Percentiles rank a stretch among this genome's conserved stretches.
These are phyloP conservation scores for Aspergillus neotritici DNA, from an alignment of 2,329 filamentous ascomycete species.

Conservation along the genomic window DNA sequence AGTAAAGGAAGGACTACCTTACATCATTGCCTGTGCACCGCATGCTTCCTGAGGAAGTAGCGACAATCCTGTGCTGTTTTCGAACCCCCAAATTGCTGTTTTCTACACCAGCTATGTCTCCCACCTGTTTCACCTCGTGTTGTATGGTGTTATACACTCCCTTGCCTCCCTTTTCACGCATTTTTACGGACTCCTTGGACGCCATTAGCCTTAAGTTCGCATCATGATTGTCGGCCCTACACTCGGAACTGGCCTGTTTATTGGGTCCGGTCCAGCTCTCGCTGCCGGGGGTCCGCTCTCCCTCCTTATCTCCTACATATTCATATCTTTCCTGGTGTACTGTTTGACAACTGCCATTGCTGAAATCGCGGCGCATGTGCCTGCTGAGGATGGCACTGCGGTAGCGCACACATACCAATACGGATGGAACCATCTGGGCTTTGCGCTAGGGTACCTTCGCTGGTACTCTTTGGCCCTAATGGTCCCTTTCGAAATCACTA, in stretches of 20 bases:
- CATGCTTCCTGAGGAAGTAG: not conserved
- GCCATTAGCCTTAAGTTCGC: constrained; percentile 26
- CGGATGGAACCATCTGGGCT: constrained; percentile 34
- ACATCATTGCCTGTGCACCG: not conserved
- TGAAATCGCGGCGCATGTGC: constrained; percentile 36
- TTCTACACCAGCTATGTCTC: not conserved
- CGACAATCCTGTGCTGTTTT: not conserved
- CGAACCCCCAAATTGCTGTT: not conserved
- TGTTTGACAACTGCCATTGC: constrained; percentile 43
- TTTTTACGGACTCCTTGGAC: constrained; percentile 6
- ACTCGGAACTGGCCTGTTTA: constrained; percentile 52
- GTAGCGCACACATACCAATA: constrained; percentile 38
- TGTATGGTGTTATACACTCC: not conserved
- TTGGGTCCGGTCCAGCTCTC: constrained; percentile 50
- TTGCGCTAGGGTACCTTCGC: constrained; percentile 38
- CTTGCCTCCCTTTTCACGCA: not conserved
- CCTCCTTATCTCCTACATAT: constrained; percentile 48
- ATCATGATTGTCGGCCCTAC: constrained; percentile 57
- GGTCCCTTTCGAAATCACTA: constrained; percentile 56
- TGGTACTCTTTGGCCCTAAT: constrained; percentile 44
- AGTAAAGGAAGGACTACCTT: not conserved
- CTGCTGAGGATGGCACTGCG: constrained; percentile 34
- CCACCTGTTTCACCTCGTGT: not conserved
- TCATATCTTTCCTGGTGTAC: constrained; percentile 44
- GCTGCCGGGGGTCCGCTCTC: constrained; percentile 49